Conservation (phyloP, 306 rosid species). For the Medicago ruthenica region DNA sequence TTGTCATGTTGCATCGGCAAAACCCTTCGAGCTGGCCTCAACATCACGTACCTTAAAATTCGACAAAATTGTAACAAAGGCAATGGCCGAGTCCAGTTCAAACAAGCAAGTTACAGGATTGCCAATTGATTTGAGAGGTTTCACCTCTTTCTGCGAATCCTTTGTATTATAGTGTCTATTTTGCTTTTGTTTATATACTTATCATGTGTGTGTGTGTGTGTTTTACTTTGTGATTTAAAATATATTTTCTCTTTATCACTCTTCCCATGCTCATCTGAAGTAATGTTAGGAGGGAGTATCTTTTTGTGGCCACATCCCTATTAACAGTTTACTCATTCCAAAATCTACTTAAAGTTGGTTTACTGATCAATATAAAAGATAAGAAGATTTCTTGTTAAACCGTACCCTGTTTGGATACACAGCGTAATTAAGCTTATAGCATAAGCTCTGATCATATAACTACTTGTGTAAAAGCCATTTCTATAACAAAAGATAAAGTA, state of each 20-base stretch:
- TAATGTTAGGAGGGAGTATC: not conserved
- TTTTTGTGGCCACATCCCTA: not conserved
- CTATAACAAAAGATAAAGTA: not conserved
- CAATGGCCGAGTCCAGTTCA: conserved; percentile 62
- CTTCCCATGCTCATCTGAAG: not conserved
- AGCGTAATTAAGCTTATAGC: not conserved
- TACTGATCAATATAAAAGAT: not conserved
- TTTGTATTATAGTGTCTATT: not conserved
- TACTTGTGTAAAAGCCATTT: not conserved
- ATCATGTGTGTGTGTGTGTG: not conserved
- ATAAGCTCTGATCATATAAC: not conserved
- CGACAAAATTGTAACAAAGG: conserved; percentile 61
- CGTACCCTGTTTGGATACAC: not conserved
- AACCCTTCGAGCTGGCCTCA: conserved; percentile 49
- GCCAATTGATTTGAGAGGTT: conserved; percentile 89
- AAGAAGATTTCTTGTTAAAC: not conserved
- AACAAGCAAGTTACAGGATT: conserved; percentile 65
- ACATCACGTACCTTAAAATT: conserved; percentile 49
- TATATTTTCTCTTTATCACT: not conserved
- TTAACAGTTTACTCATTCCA: not conserved
- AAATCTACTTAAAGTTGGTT: not conserved
- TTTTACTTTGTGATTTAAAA: not conserved
- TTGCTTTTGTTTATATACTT: conserved; percentile 2
- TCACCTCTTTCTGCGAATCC: conserved; percentile 12
- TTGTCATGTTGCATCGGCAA: conserved; percentile 58